Percentiles rank a stretch among this genome's conserved stretches.
phyloP scores from a whole-genome alignment of 2,329 filamentous ascomycete species.

The Colletotrichum australisinense region DNA sequence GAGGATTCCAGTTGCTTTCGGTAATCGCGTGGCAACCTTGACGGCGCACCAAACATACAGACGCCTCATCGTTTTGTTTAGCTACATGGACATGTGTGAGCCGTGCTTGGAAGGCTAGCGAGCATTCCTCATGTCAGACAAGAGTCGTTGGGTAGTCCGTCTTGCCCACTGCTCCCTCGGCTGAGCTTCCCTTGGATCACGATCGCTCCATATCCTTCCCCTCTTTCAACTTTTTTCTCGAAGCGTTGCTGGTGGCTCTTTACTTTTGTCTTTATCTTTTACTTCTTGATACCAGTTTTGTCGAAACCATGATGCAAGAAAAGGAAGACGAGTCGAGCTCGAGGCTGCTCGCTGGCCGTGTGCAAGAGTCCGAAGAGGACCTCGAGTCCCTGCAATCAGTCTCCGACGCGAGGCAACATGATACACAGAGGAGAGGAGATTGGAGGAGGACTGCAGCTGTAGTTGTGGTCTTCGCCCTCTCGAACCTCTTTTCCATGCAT shows the following conservation, averaged over 20 bases:
- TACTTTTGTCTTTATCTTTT: background rate
- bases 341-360: slow-evolving; percentile 30
- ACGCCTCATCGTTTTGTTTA: slow-evolving; percentile 5
- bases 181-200: background rate
- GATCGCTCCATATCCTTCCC: background rate
- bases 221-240: background rate
- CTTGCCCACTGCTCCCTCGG: slow-evolving; percentile 14
- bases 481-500: slow-evolving; percentile 36
- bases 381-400: slow-evolving; percentile 27
- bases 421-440: background rate
- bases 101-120: background rate
- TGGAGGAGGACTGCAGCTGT: slow-evolving; percentile 11
- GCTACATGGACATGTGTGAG: background rate
- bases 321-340: slow-evolving; percentile 17
- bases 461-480: slow-evolving; percentile 23
- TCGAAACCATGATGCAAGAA: slow-evolving; percentile 32
- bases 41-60: background rate
- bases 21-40: slow-evolving; percentile 6
- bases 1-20: slow-evolving; percentile 24
- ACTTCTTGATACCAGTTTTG: background rate
- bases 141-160: slow-evolving; percentile 7
- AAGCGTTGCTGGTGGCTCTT: background rate
- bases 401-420: slow-evolving; percentile 12
- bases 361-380: slow-evolving; percentile 37
- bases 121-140: slow-evolving; percentile 29